phyloP scores from a whole-genome alignment of 208 protist species.

The Jaenimonas drosophilae region DNA sequence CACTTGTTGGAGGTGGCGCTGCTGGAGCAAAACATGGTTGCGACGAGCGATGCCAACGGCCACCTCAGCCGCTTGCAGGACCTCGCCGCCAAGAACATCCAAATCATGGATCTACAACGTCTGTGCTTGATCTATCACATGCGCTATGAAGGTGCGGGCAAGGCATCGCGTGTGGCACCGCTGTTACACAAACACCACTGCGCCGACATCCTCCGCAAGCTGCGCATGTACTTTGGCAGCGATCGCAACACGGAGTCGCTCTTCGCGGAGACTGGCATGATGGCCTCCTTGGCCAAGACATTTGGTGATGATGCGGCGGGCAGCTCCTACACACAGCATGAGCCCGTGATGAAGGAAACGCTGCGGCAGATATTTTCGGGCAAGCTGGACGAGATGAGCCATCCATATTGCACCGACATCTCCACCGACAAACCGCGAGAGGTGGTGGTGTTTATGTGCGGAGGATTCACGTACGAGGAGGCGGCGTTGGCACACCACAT shows the following conservation, averaged over 20 bases:
- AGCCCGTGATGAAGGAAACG: constrained; percentile 83
- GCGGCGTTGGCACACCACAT: constrained; percentile 65
- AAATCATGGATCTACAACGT: constrained; percentile 37
- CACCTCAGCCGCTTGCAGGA: constrained; percentile 62
- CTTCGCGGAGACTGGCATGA: constrained; percentile 77
- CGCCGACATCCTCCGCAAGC: constrained; percentile 28
- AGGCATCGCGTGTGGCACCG: constrained; percentile 8
- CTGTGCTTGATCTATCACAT: constrained; percentile 80
- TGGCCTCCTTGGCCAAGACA: constrained; percentile 72
- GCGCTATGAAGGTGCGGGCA: constrained; percentile 48
- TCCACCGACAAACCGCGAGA: constrained; percentile 39
- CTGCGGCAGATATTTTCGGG: constrained; percentile 69
- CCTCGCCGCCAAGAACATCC: constrained; percentile 24
- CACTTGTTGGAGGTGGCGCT: constrained; percentile 90
- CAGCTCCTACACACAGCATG: constrained; percentile 98
- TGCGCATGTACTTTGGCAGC: constrained; percentile 57
- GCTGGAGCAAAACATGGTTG: constrained; percentile 94
- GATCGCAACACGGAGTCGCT: constrained; percentile 70
- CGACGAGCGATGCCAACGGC: constrained; percentile 34
- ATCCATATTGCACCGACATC: constrained; percentile 40
- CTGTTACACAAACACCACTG: constrained; percentile 30
- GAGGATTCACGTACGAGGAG: constrained; percentile 77
- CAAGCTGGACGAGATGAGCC: constrained; percentile 24
- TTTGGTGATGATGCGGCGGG: constrained; percentile 63
- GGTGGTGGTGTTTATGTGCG: constrained; percentile 77